Percentiles rank a stretch among this genome's conserved stretches.
These are phyloP conservation scores for Marasmius fiardii DNA, from an alignment of 1,284 basidiomycete genomes.

Conservation along the genomic window DNA sequence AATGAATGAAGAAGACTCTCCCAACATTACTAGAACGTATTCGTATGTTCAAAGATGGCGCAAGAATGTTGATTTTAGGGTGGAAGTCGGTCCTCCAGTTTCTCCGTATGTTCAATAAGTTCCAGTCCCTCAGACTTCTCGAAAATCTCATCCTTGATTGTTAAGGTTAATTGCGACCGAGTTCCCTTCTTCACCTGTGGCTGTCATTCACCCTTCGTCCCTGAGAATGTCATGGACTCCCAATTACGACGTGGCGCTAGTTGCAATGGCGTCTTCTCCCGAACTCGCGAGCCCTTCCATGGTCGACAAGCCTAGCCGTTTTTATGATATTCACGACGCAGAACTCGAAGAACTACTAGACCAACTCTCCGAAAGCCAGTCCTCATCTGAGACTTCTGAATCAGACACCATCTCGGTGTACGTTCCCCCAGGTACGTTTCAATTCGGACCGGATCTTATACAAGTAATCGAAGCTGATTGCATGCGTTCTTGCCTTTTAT, in stretches of 20 bases:
- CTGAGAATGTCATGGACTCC: constrained; percentile 10
- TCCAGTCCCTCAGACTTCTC: neutral
- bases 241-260: constrained; percentile 9
- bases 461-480: too few relatives aligned
- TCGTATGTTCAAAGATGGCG: constrained; percentile 12
- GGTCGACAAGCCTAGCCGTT: constrained; percentile 6
- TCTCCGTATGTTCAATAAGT: constrained; percentile 11
- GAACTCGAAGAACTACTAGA: constrained; percentile 13
- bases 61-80: constrained; percentile 1
- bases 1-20: neutral
- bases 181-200: constrained; percentile 14
- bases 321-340: constrained; percentile 13
- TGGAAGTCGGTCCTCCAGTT: constrained; percentile 7
- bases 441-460: neutral
- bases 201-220: constrained; percentile 7
- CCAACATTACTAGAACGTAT: neutral
- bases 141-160: neutral
- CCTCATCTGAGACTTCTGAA: constrained; percentile 4
- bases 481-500: too few relatives aligned
- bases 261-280: neutral
- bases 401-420: constrained; percentile 9
- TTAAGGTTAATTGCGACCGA: constrained; percentile 7
- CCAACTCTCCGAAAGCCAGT: constrained; percentile 5
- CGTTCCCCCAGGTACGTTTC: constrained; percentile 8
- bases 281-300: neutral